Conservation (phyloP, 148 eudicot species). For the Mesembryanthemum crystallinum region DNA sequence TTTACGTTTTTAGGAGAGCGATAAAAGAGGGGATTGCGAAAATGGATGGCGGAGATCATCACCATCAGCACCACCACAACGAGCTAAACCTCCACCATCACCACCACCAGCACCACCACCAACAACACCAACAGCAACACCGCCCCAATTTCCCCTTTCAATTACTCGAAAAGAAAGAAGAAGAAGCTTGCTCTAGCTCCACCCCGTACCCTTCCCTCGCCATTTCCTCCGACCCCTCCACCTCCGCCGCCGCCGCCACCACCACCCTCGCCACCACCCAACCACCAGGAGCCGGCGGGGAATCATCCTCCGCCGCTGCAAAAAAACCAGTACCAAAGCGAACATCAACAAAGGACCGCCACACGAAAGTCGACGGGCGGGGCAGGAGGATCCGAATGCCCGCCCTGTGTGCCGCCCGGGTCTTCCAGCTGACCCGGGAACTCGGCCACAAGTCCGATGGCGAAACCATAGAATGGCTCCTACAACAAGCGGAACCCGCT, state of each 20-base stretch:
- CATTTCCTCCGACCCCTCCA: conserved; percentile 32
- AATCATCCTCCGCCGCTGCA: conserved; percentile 29
- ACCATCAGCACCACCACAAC: conserved; percentile 33
- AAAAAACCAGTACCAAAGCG: conserved; percentile 64
- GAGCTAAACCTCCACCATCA: conserved; percentile 36
- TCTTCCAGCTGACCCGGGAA: conserved; percentile 90
- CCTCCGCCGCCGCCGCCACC: conserved; percentile 17
- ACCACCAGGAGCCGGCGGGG: conserved; percentile 11
- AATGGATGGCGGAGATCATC: conserved; percentile 71
- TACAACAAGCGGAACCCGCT: conserved; percentile 90
- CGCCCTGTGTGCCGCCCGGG: conserved; percentile 90
- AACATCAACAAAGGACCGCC: conserved; percentile 83
- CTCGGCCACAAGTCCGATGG: conserved; percentile 96
- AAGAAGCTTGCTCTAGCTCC: conserved; percentile 52
- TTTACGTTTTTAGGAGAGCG: too few relatives aligned
- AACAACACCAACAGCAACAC: conserved; percentile 42
- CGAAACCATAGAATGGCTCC: conserved; percentile 94
- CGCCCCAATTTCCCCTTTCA: conserved; percentile 87
- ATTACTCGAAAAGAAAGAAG: conserved; percentile 73
- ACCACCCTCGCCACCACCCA: conserved; percentile 14
- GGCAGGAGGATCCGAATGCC: conserved; percentile 98
- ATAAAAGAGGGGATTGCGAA: too few relatives aligned
- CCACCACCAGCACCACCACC: conserved; percentile 40
- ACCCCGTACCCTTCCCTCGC: conserved; percentile 47
- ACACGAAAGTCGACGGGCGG: conserved; percentile 97